Base-by-base conservation (phyloP, 176 grass and related monocot genomes). In the Aegilops speltoides region DNA sequence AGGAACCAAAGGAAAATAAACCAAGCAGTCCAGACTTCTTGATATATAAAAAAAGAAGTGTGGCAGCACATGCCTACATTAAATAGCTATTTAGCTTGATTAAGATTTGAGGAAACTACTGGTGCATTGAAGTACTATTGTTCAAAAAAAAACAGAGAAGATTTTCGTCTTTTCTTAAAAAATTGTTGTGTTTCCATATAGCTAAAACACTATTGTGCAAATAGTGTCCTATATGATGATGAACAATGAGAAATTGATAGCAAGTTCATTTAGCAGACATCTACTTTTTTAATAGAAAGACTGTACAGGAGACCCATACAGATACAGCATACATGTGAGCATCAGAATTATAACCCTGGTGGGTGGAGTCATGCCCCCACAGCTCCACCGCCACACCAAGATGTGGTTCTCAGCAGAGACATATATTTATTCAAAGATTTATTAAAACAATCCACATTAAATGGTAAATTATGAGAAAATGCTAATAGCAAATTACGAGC, bases 1-100 rank as follows among this genome's bases (percentile, higher is more conserved):
- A 36, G 7, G 79, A 79, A 79, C 75, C 40, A 54, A 85, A 25
- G 4, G 17, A 77, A 20, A 45, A 69, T 65, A 79, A 68, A 83
- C 10, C 5, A 62, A 59, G 5, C 33, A 37, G 29, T 57, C 32
- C n/a, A 8, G 81, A 78, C 22, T 15, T 29, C 9, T 76, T 32
- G 17, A 86, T 40, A 89, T 40, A 89, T 45, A 87, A 68, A 76
- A 83, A 85, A 33, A 11, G 4, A 32, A 85, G 60, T 59, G 17
- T 26, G 14, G 48, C 15, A 17, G 7, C 50, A 82, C 22, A 69
- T 32, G 14, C 37, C 22, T 54, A 82, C 16, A 69, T 56, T 50
- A 86, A 81, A 80, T 46, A 61, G 15, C 46, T 69, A 11, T 63
- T 31, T 7, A 63, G 71, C 69, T 54, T 71, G 10, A 82, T 57